phyloP scores from a whole-genome alignment of 257 asterid species.

The Asclepias syriaca region DNA sequence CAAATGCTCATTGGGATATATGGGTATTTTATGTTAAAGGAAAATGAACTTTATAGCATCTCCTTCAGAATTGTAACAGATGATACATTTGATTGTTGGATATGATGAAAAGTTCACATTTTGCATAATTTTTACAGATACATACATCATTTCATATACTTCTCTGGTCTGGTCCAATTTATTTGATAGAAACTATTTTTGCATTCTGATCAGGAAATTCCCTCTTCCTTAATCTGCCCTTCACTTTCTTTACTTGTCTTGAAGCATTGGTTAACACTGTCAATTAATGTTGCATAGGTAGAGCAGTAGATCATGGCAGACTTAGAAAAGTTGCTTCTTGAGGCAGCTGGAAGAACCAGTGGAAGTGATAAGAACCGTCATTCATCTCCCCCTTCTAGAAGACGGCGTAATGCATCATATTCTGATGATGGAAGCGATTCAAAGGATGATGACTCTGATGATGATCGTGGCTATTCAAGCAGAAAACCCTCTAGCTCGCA shows the following conservation, averaged over 20 bases:
- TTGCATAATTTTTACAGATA: not conserved
- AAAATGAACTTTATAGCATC: not conserved
- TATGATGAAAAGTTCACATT: not conserved
- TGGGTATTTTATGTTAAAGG: not conserved
- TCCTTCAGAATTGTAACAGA: not conserved
- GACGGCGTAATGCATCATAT: slow-evolving; percentile 53
- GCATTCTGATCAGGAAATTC: not conserved
- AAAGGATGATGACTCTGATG: slow-evolving; percentile 79
- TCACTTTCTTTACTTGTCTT: not conserved
- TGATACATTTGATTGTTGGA: not conserved
- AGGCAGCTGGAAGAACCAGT: slow-evolving; percentile 88
- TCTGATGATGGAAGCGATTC: slow-evolving; percentile 87
- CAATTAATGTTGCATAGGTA: slow-evolving; percentile 11
- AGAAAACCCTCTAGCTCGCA: slow-evolving; percentile 76
- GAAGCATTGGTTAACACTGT: not conserved
- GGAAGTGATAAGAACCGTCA: slow-evolving; percentile 58
- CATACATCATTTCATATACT: not conserved
- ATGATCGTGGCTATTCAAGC: slow-evolving; percentile 61
- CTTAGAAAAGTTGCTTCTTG: slow-evolving; percentile 75
- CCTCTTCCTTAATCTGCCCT: not conserved
- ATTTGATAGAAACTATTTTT: not conserved
- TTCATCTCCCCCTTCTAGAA: slow-evolving; percentile 65
- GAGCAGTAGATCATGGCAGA: slow-evolving; percentile 55
- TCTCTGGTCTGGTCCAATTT: not conserved
- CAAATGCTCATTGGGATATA: not conserved